Base-by-base conservation (phyloP, 306 rosid species). In the Sindora glabra region DNA sequence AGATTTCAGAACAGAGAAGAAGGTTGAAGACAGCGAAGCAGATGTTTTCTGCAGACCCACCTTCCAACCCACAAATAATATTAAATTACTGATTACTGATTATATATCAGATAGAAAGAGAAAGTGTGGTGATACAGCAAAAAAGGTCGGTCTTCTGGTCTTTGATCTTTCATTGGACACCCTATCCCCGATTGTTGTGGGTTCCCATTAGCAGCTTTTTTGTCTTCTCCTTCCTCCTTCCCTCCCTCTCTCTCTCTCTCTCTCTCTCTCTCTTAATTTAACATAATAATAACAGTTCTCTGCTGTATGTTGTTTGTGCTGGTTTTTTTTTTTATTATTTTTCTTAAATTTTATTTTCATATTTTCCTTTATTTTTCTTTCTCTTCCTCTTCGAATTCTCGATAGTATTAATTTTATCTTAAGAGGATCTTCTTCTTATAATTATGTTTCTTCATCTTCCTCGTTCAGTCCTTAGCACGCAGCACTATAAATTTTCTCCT, bases 11-110 rank as follows among this genome's bases (percentile, higher is more conserved):
- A 46, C 16, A 25, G 37, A 54, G 40, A 48, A 56, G 17, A 64
- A 71, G 80, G 77, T 71, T 72, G 88, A 76, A 67, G 74, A 74
- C 82, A 79, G 81, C 77, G 79, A 83, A 74, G 84, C 88, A 83
- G 70, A 59, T 26, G 85, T 47, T 50, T 52, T 22, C 61, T 65
- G 68, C 59, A 72, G 84, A 72, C 72, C 82, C 81, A 68, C 66
- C 80, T 56, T 71, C n/a, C n/a, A n/a, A n/a, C n/a, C 74, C 68
- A 63, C 62, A 64, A 62, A 66, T n/a, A n/a, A n/a, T n/a, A n/a
- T n/a, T 21, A 61, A 21, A 69, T 19, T 25, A 56, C 58, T 71
- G 34, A 34, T 50, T 29, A 44, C n/a, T n/a, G n/a, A n/a, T 67
- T 26, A 32, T 40, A 56, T 54, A 62, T 50, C 57, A 41, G 61